Percentiles rank a stretch among this genome's conserved stretches.
Evolutionary conservation across 768 basidiomycete species (phyloP).

Genomic region (Serendipita vermifera): DNA sequence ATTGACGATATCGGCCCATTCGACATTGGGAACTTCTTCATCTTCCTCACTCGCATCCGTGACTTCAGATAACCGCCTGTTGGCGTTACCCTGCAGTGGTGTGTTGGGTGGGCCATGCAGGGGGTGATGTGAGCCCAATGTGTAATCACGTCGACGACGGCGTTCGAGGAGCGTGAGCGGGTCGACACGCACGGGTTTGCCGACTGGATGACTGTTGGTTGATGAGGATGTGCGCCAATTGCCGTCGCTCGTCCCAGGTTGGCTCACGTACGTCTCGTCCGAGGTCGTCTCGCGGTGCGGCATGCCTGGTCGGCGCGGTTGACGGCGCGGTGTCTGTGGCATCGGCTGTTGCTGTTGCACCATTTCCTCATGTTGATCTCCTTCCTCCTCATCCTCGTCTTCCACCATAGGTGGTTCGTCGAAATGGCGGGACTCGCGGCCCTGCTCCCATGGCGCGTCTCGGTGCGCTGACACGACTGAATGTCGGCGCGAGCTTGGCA

Average conservation of each 20-base stretch:
- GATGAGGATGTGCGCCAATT: not conserved
- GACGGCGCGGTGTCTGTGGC: not conserved
- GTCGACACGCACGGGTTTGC: not conserved
- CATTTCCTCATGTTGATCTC: not conserved
- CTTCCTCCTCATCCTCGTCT: not conserved
- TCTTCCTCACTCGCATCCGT: not conserved
- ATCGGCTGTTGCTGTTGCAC: not conserved
- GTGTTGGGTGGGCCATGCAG: conserved; percentile 2
- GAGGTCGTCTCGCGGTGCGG: not conserved
- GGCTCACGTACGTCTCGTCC: not conserved
- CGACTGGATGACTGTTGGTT: too few species aligned
- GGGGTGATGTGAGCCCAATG: conserved; percentile 3
- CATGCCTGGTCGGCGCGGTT: not conserved
- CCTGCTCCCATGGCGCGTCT: not conserved
- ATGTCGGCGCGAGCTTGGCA: not conserved
- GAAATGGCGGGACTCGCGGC: not conserved
- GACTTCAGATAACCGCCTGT: too few species aligned
- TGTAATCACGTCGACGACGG: not conserved
- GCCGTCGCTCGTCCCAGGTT: not conserved
- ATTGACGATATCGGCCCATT: not conserved
- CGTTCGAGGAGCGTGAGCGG: conserved; percentile 1
- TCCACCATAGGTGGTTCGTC: not conserved
- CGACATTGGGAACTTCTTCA: not conserved
- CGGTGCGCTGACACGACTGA: not conserved
- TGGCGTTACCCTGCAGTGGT: not conserved